Conservation (phyloP, 2,329 filamentous ascomycete genomes). For the Cryphonectria carpinicola region DNA sequence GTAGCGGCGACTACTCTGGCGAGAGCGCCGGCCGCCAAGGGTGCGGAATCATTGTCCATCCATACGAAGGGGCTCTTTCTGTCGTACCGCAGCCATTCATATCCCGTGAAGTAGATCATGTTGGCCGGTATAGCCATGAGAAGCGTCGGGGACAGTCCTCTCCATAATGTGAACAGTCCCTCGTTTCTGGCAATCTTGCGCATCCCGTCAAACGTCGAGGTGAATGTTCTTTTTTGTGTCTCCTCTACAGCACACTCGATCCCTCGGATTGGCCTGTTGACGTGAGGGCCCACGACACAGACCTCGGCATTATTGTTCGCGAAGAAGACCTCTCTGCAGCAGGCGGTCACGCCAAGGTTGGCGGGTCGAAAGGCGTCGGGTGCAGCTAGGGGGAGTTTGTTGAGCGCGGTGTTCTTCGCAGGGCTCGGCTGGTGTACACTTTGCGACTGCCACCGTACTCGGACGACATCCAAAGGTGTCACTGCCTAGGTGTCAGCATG, state of each 20-base stretch:
- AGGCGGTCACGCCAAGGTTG: conserved; percentile 89
- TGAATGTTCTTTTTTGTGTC: conserved; percentile 80
- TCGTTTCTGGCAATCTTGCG: conserved; percentile 95
- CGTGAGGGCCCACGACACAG: conserved; percentile 72
- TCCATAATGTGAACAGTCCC: conserved; percentile 84
- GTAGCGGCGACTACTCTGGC: conserved; percentile 82
- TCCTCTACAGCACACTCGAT: conserved; percentile 81
- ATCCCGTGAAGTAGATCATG: conserved; percentile 98
- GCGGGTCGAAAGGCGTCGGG: conserved; percentile 72
- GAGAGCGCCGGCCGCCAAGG: conserved; percentile 76
- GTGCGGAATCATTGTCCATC: conserved; percentile 72
- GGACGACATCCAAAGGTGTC: conserved; percentile 94
- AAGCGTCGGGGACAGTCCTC: conserved; percentile 90
- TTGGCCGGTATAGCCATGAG: conserved; percentile 94
- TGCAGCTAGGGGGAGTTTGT: conserved; percentile 59
- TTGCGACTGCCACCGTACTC: conserved; percentile 91
- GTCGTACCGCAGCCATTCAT: conserved; percentile 88
- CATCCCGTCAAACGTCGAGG: conserved; percentile 87
- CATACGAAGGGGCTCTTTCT: conserved; percentile 71
- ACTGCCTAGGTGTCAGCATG: conserved; percentile 55
- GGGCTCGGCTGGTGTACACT: conserved; percentile 45
- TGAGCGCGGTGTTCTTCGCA: conserved; percentile 55
- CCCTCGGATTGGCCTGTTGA: conserved; percentile 49
- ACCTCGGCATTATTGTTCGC: conserved; percentile 82
- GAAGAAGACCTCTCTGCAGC: conserved; percentile 97